A percentile compares a stretch with the other conserved stretches of the same genome.
These are phyloP conservation scores for Sarcodon aspratus DNA, from an alignment of 768 basidiomycete species.

Conservation along the genomic window DNA sequence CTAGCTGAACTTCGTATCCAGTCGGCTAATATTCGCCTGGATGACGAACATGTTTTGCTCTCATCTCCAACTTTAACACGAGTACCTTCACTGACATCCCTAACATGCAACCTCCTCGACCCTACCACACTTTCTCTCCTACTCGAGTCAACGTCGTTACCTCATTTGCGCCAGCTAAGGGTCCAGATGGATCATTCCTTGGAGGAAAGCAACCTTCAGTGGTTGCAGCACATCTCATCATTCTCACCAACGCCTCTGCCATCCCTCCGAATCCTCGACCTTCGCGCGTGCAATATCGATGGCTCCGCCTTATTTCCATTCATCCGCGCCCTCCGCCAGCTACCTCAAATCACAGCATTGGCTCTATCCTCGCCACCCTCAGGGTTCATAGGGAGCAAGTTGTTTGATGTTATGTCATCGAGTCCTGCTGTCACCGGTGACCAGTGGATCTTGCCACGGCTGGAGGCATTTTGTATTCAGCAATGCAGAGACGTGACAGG, in stretches of 20 bases:
- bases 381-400: conserved; percentile 12
- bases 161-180: conserved; percentile 11
- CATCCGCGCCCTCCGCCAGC: conserved; percentile 16
- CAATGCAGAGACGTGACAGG: conserved; percentile 17
- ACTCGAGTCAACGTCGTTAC: conserved; percentile 16
- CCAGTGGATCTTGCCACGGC: conserved; percentile 15
- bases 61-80: conserved; percentile 7
- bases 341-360: conserved; percentile 17
- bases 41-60: conserved; percentile 14
- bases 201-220: conserved; percentile 16
- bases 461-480: conserved; percentile 17
- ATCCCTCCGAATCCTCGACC: conserved; percentile 15
- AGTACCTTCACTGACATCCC: conserved; percentile 10
- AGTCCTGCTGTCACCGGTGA: conserved; percentile 8
- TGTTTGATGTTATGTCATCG: conserved; percentile 17
- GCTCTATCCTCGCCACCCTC: conserved; percentile 15
- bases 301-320: conserved; percentile 19
- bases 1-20: conserved; percentile 15
- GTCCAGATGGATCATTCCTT: conserved; percentile 14
- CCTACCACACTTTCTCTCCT: conserved; percentile 17
- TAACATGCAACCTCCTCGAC: conserved; percentile 15
- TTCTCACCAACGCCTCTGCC: conserved; percentile 11
- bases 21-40: conserved; percentile 13
- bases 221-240: conserved; percentile 15
- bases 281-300: conserved; percentile 17